Conservation (phyloP, 2,329 filamentous ascomycete genomes). For the Tolypocladium inflatum region DNA sequence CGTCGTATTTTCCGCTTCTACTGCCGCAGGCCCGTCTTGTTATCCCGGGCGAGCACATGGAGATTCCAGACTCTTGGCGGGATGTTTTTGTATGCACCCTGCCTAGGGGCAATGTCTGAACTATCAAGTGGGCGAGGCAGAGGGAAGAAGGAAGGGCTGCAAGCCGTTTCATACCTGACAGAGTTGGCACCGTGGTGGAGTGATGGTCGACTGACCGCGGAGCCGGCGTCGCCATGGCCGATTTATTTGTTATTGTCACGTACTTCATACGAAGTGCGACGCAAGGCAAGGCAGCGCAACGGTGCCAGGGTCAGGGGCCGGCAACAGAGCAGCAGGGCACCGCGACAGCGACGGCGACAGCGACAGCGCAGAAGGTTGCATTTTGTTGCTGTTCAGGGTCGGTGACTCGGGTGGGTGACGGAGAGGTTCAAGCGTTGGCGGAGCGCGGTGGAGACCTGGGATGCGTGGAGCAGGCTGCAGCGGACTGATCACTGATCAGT, state of each 20-base stretch:
- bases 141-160: background rate
- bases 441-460: background rate
- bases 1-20: too few species aligned
- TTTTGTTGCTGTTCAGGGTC: background rate
- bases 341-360: background rate
- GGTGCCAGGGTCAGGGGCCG: background rate
- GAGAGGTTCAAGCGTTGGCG: background rate
- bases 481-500: background rate
- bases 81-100: background rate
- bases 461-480: background rate
- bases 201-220: background rate
- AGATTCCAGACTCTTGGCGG: background rate
- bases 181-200: conserved; percentile 1
- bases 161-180: background rate
- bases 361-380: background rate
- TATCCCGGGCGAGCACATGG: background rate
- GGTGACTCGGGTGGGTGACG: background rate
- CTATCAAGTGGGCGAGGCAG: background rate
- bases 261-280: background rate
- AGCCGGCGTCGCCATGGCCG: background rate
- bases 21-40: background rate
- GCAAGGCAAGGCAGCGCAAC: background rate
- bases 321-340: background rate
- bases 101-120: background rate
- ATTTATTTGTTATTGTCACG: background rate